Conservation (phyloP, 257 asterid species). For the Gentiana straminea region DNA sequence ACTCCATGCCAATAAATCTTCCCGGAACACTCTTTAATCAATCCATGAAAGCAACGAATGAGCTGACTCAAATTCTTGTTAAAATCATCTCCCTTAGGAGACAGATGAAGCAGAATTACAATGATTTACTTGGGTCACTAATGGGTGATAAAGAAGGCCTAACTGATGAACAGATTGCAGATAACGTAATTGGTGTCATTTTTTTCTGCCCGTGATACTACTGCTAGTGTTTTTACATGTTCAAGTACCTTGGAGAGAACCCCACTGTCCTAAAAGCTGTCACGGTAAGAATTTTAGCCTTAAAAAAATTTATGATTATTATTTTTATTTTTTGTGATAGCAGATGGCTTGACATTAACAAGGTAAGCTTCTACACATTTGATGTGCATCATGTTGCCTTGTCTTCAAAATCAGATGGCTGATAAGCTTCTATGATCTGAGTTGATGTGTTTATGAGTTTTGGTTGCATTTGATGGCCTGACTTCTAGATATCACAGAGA, state of each 20-base stretch:
- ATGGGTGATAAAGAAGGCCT: conserved; percentile 52
- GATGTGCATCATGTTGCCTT: too few relatives aligned
- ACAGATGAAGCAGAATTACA: conserved; percentile 24
- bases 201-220: conserved; percentile 73
- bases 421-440: too few relatives aligned
- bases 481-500: too few relatives aligned
- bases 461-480: too few relatives aligned
- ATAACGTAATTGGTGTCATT: conserved; percentile 56
- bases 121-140: conserved; percentile 52
- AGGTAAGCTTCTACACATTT: too few relatives aligned
- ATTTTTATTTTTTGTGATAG: too few relatives aligned
- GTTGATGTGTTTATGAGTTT: too few relatives aligned
- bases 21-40: too few relatives aligned
- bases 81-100: conserved; percentile 39
- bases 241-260: conserved; percentile 60
- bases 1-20: too few relatives aligned
- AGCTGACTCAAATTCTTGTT: conserved; percentile 39
- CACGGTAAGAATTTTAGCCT: conserved; percentile 37
- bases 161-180: conserved; percentile 57
- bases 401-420: too few relatives aligned
- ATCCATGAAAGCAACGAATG: too few relatives aligned
- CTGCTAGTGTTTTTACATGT: conserved; percentile 58
- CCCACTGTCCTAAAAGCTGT: conserved; percentile 53
- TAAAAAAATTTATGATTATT: neutral
- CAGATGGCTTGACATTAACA: too few relatives aligned